Percentiles rank a stretch among this genome's conserved stretches.
phyloP scores from a whole-genome alignment of 805 yeast species.

The Saccharomycopsis malanga region DNA sequence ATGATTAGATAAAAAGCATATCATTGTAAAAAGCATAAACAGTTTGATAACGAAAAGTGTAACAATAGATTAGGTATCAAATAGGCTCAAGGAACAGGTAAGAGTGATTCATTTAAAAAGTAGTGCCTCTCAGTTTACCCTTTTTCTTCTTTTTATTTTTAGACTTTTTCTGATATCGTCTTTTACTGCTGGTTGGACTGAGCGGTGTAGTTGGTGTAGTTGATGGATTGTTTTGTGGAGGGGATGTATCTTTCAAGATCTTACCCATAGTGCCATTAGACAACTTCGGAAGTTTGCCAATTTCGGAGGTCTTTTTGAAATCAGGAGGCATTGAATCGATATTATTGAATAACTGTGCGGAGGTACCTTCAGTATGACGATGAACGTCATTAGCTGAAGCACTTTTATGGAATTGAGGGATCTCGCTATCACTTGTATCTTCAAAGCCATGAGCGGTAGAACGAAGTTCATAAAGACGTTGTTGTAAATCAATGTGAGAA shows the following conservation, averaged over 20 bases:
- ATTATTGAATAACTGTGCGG: not conserved
- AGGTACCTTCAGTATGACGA: conserved; percentile 4
- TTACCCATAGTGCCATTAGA: too few species aligned
- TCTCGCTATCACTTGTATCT: not conserved
- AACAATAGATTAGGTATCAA: too few species aligned
- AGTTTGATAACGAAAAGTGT: too few species aligned
- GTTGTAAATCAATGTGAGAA: conserved; percentile 7
- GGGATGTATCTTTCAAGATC: not conserved
- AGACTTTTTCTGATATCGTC: not conserved
- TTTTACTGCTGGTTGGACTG: not conserved
- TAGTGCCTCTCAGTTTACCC: not conserved
- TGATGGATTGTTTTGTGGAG: not conserved
- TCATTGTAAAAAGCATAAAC: too few species aligned
- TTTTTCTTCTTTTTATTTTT: not conserved
- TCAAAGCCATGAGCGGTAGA: conserved; percentile 12
- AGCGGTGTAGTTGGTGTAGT: not conserved
- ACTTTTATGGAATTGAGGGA: not conserved
- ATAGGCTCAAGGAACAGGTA: too few species aligned
- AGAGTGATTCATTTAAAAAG: not conserved
- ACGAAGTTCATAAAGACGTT: conserved; percentile 13
- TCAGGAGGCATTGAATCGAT: not conserved
- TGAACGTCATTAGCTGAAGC: not conserved
- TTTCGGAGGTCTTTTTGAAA: not conserved
- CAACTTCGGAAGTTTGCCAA: too few species aligned
- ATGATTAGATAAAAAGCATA: too few species aligned